These are phyloP conservation scores for Botrytis paeoniae DNA, from an alignment of 2,329 filamentous ascomycete genomes.

Conservation along the genomic window DNA sequence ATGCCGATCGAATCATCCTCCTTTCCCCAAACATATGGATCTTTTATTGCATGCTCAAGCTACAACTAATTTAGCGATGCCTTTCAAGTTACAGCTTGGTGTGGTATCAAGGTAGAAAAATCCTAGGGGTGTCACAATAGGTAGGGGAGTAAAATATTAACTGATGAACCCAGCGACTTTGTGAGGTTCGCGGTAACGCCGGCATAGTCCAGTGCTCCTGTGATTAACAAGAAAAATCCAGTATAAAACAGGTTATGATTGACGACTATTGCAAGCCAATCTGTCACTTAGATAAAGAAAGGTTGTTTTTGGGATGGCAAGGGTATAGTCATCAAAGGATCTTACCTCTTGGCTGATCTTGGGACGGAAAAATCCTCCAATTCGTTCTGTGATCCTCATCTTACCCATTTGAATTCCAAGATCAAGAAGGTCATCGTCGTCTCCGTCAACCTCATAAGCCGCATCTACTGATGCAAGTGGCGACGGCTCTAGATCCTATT, in stretches of 20 bases:
- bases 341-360: constrained; percentile 67
- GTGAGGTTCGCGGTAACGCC: too few species aligned
- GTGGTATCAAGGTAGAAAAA: neutral
- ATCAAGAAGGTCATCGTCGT: constrained; percentile 67
- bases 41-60: constrained; percentile 17
- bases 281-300: neutral
- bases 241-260: neutral
- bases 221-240: neutral
- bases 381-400: constrained; percentile 69
- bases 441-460: constrained; percentile 62
- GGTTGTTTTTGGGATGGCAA: constrained; percentile 34
- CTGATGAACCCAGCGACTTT: neutral
- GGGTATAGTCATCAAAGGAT: neutral
- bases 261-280: constrained; percentile 25
- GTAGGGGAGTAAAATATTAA: too few species aligned
- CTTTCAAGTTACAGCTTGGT: neutral
- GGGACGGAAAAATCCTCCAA: constrained; percentile 70
- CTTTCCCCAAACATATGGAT: neutral
- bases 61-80: neutral
- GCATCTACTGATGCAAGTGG: constrained; percentile 62
- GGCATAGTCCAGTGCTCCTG: neutral
- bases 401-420: constrained; percentile 69
- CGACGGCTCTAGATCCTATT: constrained; percentile 55
- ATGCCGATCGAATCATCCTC: neutral
- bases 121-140: too few species aligned